phyloP scores from a whole-genome alignment of 208 protist species.

The Trichomonas tenax region DNA sequence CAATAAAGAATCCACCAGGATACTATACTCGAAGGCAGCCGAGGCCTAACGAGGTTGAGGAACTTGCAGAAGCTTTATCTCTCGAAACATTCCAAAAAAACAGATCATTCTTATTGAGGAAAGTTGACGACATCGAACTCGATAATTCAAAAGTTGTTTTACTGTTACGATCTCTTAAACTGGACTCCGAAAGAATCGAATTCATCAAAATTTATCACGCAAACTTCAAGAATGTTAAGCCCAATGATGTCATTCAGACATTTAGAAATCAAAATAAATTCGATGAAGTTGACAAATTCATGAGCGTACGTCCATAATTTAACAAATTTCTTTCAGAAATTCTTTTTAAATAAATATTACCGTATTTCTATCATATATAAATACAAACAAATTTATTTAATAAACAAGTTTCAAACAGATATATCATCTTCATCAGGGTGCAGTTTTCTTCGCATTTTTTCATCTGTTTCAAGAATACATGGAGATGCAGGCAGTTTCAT shows the following conservation, averaged over 20 bases:
- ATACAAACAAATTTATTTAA: not conserved
- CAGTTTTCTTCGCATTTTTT: not conserved
- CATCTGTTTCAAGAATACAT: not conserved
- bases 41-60: not conserved
- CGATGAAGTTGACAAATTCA: not conserved
- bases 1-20: not conserved
- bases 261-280: not conserved
- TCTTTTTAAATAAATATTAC: no score
- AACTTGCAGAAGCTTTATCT: not conserved
- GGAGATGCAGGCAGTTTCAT: not conserved
- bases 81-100: not conserved
- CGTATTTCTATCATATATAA: not conserved
- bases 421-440: not conserved
- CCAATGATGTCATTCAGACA: not conserved
- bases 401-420: not conserved
- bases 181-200: not conserved
- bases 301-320: not conserved
- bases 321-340: not conserved
- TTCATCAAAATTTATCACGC: not conserved
- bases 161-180: not conserved
- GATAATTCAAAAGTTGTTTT: not conserved
- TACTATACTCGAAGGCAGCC: not conserved
- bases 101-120: not conserved
- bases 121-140: not conserved
- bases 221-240: not conserved